Base-by-base conservation (phyloP, 2,329 filamentous ascomycete species). In the Claviceps capensis region DNA sequence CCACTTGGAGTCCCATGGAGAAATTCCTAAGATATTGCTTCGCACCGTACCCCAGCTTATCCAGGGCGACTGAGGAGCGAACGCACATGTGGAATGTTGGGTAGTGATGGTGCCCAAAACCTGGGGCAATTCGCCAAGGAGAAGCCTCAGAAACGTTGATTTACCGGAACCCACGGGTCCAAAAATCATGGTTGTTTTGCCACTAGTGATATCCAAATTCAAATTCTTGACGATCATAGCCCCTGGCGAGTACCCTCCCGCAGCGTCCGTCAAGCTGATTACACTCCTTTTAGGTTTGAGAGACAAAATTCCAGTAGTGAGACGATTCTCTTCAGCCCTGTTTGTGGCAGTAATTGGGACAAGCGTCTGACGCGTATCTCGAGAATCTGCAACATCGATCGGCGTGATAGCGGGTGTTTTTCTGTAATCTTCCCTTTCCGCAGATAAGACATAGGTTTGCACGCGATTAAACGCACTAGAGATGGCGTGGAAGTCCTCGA, bases 51-150 rank as follows among this genome's bases (percentile, higher is more conserved):
- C 58, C 45, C 58, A 58, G 1, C 53, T 55, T 1, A 62, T 56
- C 59, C 59, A 63, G 1, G 60, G 56, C 2, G 57, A 56, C 45
- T 63, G 61, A 0, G 58, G 54, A 42, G 59, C 61, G 36, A 60
- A 62, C 13, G 60, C 58, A 0, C 55, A 55, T 17, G 49, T 54
- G 8, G 51, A 42, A 17, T 55, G 56, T 2, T 48, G 42, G 2
- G 52, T 53, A 1, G 50, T 9, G 2, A 59, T 26, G 6, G 50
- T 43, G 11, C 60, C 58, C 1, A 47, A 41, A 3, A 50, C 54
- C 9, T 55, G 34, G 7, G 57, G 57, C 26, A 60, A 48, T 51
- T 62, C 60, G 14, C 57, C 57, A 0, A 62, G 52, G 2, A 62
- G 43, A n/a, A 58, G 50, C 38, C 55, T 55, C n/a, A 59, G 48